phyloP scores from a whole-genome alignment of 2,329 filamentous ascomycete species.

The Triangularia setosa region DNA sequence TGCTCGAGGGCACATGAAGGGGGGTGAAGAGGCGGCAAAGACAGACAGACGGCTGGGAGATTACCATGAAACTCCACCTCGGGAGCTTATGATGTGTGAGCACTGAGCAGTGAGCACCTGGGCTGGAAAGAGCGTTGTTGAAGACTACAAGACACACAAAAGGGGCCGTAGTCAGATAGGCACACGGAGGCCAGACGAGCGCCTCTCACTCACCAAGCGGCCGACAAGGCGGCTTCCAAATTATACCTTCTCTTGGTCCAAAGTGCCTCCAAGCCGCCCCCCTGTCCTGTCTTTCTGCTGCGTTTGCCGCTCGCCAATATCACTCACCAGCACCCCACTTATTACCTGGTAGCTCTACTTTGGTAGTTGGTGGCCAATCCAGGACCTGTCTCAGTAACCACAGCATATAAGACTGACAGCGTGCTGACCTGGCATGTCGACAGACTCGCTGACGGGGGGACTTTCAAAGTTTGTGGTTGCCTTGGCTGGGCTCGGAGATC shows the following conservation, averaged over 20 bases:
- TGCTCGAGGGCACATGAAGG: neutral
- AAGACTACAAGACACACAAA: neutral
- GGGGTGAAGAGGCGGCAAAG: neutral
- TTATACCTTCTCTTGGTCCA: neutral
- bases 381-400: neutral
- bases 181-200: neutral
- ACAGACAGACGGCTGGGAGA: neutral
- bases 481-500: neutral
- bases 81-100: neutral
- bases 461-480: neutral
- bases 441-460: neutral
- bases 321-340: neutral
- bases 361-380: neutral
- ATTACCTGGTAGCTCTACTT: neutral
- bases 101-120: no score
- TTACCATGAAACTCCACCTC: neutral
- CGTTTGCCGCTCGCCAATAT: neutral
- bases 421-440: neutral
- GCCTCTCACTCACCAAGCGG: neutral
- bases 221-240: neutral
- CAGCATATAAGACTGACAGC: neutral
- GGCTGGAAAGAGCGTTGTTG: neutral
- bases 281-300: neutral
- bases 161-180: neutral
- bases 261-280: neutral